Base-by-base conservation (phyloP, 352 stramenopile genomes). In the Pythium sukuiense region DNA sequence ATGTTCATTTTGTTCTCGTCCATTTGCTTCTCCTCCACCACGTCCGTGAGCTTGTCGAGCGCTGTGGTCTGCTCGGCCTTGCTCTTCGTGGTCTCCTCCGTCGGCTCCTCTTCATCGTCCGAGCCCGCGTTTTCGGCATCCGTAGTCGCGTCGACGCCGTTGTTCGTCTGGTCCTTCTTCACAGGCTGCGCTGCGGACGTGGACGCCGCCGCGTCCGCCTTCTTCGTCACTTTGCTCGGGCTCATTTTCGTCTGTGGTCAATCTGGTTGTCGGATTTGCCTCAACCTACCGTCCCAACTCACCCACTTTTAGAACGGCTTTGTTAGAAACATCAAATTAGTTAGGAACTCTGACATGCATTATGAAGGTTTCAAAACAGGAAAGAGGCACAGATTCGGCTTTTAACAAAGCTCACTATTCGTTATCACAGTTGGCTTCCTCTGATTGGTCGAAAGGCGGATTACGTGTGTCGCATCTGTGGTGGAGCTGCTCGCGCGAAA, bases 11-110 rank as follows among this genome's bases (percentile, higher is more conserved):
- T 93, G 80, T 93, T 89, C 53, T 88, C 85, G 78, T 95, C 87
- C 81, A 95, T 89, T 57, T 91, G 79, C 69, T 92, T 93, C 72
- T 95, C 87, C 73, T 93, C 85, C 45, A 92, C 85, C 32, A 87
- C 74, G 65, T 95, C 87, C 46, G 83, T 93, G 61, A 95, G 81
- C 67, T 92, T 95, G 58, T 94, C 76, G 71, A 95, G 86, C 29
- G 87, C 87, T 50, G 55, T 89, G 69, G 76, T 91, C 69, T 92
- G 85, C 53, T 95, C 87, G 45, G 87, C 83, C 68, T 94, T 85
- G 75, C 80, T 93, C 77, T 93, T 93, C 16, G 74, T 71, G 50
- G 75, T 74, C 69, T 86, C 71, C 56, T 78, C 65, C 69, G 61
- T 74, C 30, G 66, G 61, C 45, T 78, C 71, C 39, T 85, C 67